These are phyloP conservation scores for Curvularia verruculosa DNA, from an alignment of 2,329 filamentous ascomycete species.

Conservation along the genomic window DNA sequence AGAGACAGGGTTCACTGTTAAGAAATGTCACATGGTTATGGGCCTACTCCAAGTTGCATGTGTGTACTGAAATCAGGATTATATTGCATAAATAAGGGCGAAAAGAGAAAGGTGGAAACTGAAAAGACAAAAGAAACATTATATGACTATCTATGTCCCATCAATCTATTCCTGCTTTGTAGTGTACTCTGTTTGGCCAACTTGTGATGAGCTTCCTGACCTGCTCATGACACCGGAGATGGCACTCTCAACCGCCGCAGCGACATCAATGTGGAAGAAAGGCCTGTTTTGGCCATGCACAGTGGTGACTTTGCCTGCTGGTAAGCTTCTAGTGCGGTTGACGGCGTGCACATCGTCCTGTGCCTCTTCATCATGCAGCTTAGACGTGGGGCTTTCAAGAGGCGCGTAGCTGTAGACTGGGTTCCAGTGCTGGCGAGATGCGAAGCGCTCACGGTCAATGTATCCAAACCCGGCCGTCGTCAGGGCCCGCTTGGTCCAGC, in stretches of 20 bases:
- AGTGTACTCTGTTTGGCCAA: conserved; percentile 17
- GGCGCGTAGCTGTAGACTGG: conserved; percentile 95
- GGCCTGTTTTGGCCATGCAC: conserved; percentile 88
- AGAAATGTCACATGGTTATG: neutral
- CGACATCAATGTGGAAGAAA: conserved; percentile 92
- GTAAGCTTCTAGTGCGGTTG: conserved; percentile 19
- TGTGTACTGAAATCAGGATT: neutral
- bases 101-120: neutral
- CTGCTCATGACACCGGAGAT: conserved; percentile 69
- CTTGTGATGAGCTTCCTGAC: conserved; percentile 21
- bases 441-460: conserved; percentile 57
- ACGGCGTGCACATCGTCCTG: conserved; percentile 31
- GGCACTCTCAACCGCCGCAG: conserved; percentile 84
- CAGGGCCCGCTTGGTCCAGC: conserved; percentile 90
- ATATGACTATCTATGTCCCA: neutral
- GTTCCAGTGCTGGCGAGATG: conserved; percentile 70
- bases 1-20: neutral
- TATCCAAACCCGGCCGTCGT: conserved; percentile 88
- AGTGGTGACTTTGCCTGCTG: conserved; percentile 60
- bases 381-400: conserved; percentile 72
- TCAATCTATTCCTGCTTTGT: conserved; percentile 22
- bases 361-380: conserved; percentile 57
- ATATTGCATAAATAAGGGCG: neutral
- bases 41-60: neutral
- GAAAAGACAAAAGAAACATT: neutral